Conservation (phyloP, 805 yeast genomes). For the Myxozyma mucilagina region DNA sequence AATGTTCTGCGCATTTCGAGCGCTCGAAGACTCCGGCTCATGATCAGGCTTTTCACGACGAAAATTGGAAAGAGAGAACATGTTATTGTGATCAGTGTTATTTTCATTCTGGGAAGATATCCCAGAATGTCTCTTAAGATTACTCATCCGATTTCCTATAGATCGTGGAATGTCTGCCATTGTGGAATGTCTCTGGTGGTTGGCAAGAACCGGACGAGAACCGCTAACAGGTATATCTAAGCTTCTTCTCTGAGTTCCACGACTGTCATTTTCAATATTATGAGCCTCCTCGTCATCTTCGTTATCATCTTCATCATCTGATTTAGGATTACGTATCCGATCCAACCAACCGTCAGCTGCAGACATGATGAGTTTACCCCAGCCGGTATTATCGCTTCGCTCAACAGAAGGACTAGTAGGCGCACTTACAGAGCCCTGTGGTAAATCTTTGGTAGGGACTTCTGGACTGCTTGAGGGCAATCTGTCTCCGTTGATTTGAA, state of each 20-base stretch:
- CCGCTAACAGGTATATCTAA: background rate
- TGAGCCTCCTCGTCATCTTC: background rate
- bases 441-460: too few relatives aligned
- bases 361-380: slow-evolving; percentile 10
- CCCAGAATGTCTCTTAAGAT: background rate
- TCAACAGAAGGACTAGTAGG: background rate
- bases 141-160: background rate
- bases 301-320: slow-evolving; percentile 1
- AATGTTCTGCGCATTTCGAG: background rate
- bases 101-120: background rate
- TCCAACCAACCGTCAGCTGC: slow-evolving; percentile 16
- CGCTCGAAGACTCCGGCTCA: background rate
- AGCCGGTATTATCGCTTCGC: slow-evolving; percentile 3
- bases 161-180: slow-evolving; percentile 4
- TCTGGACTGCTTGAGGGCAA: too few relatives aligned
- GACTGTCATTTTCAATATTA: background rate
- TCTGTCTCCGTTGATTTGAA: too few relatives aligned
- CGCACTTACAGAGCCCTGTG: background rate
- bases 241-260: background rate
- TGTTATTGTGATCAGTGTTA: background rate
- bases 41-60: background rate
- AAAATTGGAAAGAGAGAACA: background rate
- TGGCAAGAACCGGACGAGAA: background rate
- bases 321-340: slow-evolving; percentile 7
- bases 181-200: slow-evolving; percentile 5